Conservation (phyloP, 441 rosid genomes). For the Brassica balearica region DNA sequence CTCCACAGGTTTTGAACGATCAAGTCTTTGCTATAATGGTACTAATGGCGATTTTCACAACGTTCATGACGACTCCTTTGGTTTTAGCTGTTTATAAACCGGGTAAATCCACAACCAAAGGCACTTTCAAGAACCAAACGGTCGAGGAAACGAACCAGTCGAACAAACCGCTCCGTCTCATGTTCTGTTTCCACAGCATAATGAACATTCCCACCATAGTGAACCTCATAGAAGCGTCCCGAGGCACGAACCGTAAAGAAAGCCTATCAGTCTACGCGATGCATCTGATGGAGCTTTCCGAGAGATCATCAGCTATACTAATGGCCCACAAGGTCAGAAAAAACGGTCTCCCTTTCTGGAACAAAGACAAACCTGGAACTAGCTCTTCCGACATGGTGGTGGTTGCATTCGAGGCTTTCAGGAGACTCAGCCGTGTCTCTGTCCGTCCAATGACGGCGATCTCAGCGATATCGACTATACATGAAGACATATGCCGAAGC, state of each 20-base stretch:
- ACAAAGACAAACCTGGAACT: constrained; percentile 39
- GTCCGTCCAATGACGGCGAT: constrained; percentile 70
- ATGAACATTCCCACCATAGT: constrained; percentile 64
- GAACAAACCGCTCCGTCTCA: constrained; percentile 54
- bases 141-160: constrained; percentile 54
- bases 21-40: constrained; percentile 68
- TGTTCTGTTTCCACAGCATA: constrained; percentile 63
- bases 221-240: constrained; percentile 80
- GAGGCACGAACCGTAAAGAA: constrained; percentile 65
- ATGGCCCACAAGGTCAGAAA: constrained; percentile 64
- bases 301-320: constrained; percentile 59
- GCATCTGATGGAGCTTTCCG: constrained; percentile 84
- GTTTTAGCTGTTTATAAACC: constrained; percentile 65
- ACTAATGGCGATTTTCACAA: constrained; percentile 63
- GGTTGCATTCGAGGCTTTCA: constrained; percentile 61
- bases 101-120: constrained; percentile 37
- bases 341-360: constrained; percentile 65
- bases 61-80: constrained; percentile 61
- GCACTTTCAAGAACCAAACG: constrained; percentile 52
- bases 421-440: neutral
- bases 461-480: constrained; percentile 53
- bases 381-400: constrained; percentile 49
- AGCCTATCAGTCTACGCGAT: constrained; percentile 70
- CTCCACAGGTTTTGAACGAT: constrained; percentile 56
- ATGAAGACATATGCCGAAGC: constrained; percentile 58